Evolutionary conservation across 2,329 filamentous ascomycete genomes (phyloP), one percentile per base, ranked within the genome.

Genomic region (Mycogone perniciosa): DNA sequence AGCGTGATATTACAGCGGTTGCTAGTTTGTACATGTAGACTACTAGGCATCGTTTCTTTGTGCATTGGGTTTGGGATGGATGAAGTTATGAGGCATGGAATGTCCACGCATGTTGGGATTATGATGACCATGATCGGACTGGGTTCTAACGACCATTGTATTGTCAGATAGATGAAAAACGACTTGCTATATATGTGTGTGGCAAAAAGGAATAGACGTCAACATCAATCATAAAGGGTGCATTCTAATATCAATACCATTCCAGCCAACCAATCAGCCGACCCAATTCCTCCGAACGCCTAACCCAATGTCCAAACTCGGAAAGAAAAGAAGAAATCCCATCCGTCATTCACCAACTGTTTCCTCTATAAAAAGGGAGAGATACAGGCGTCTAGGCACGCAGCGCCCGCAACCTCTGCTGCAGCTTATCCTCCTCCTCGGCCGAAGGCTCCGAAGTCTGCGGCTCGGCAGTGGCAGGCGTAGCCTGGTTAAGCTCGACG

Each of bases 1-100:
- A 96, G 78, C 76, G 93, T 63, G 93, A 96, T 67, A 93, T 96
- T 48, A 95, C 89, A 26, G 91, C 91, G 13, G 89, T 91, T 37
- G 89, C 90, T 10, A 89, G 85, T 66, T 70, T 95, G 63, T 95
- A 95, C 64, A 91, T 95, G 86, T 95, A 76, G 31, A 37, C 8
- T 20, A 20, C 20, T 20, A 20, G 7, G 33, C 33, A 11, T 3
- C 11, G 33, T 7, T 35, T 35, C 7, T 7, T 7, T 35, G 33
- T 35, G 7, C 11, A 29, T 10, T 13, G 9, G 27, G 33, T 48
- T 41, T 11, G 9, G 20, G 10, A 31, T 30, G 34, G 11, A 43
- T 41, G 48, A 44, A 31, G 41, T 42, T 5, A 10, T 8, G 11
- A 11, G 8, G 3, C 11, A 26, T 13, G 27, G 20, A 30, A 26